These are phyloP conservation scores for Fusarium goolgardi DNA, from an alignment of 2,329 filamentous ascomycete species.

Conservation along the genomic window DNA sequence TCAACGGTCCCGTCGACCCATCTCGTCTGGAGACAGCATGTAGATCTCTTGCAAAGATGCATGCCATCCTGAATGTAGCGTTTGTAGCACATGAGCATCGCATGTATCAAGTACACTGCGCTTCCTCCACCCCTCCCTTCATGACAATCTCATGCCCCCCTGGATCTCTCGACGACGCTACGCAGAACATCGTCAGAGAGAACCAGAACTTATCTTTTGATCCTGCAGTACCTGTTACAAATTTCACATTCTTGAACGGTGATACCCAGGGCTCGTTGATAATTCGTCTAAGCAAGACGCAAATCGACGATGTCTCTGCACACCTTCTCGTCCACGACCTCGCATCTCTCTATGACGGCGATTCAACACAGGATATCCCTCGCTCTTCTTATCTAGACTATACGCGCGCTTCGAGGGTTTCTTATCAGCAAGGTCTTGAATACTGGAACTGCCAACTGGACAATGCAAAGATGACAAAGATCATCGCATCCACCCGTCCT, in stretches of 20 bases:
- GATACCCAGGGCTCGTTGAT: constrained; percentile 61
- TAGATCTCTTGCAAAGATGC: constrained; percentile 56
- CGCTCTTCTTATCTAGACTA: constrained; percentile 62
- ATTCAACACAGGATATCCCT: constrained; percentile 46
- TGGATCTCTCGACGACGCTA: constrained; percentile 54
- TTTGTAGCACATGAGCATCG: constrained; percentile 61
- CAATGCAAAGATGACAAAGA: constrained; percentile 60
- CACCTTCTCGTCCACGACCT: constrained; percentile 62
- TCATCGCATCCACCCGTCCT: constrained; percentile 58
- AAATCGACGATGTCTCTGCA: constrained; percentile 61
- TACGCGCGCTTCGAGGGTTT: constrained; percentile 55
- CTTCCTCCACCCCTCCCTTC: constrained; percentile 58
- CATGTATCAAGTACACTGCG: constrained; percentile 62
- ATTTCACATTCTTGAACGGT: constrained; percentile 63
- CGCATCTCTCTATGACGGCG: constrained; percentile 57
- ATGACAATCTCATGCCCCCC: constrained; percentile 55
- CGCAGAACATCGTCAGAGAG: constrained; percentile 57
- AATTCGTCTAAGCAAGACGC: constrained; percentile 61
- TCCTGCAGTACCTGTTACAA: constrained; percentile 59
- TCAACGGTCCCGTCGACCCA: constrained; percentile 57
- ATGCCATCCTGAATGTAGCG: constrained; percentile 65
- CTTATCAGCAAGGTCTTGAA: constrained; percentile 53
- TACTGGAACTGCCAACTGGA: constrained; percentile 61
- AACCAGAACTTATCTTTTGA: constrained; percentile 56
- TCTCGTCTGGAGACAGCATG: constrained; percentile 61